Conservation (phyloP, 2,329 filamentous ascomycete species). For the Colletotrichum scovillei region DNA sequence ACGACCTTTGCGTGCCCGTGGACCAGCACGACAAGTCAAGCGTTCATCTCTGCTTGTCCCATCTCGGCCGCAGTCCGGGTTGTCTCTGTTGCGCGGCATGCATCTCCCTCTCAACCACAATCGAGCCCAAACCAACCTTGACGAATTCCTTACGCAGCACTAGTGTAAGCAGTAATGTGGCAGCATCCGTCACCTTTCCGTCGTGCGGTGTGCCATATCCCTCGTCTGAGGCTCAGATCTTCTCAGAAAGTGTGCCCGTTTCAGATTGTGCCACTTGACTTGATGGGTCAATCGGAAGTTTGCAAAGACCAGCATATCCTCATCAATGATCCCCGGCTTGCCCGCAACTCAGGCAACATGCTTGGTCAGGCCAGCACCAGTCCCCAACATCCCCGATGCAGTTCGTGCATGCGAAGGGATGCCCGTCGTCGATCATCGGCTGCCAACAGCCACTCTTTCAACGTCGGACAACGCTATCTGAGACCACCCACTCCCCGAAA, state of each 20-base stretch:
- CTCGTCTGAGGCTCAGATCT: slow-evolving; percentile 20
- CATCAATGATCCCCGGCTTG: background rate
- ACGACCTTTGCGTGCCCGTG: slow-evolving; percentile 11
- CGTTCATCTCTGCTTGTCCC: slow-evolving; percentile 17
- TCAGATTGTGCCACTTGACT: slow-evolving; percentile 34
- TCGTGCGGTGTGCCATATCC: too few relatives aligned
- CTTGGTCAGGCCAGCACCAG: slow-evolving; percentile 15
- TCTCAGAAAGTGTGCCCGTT: slow-evolving; percentile 16
- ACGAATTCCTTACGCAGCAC: background rate
- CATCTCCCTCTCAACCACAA: background rate
- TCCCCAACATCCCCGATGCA: slow-evolving; percentile 17
- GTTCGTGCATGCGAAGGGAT: slow-evolving; percentile 33
- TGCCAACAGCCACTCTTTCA: slow-evolving; percentile 26
- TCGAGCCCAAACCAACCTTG: background rate
- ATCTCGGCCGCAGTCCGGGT: slow-evolving; percentile 3
- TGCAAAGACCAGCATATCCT: slow-evolving; percentile 27
- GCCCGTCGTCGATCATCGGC: slow-evolving; percentile 31
- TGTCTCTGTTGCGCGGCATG: slow-evolving; percentile 1
- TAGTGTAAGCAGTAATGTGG: background rate
- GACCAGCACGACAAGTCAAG: slow-evolving; percentile 5
- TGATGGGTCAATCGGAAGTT: slow-evolving; percentile 8
- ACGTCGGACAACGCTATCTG: slow-evolving; percentile 22
- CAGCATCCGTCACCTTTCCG: background rate
- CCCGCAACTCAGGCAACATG: slow-evolving; percentile 20
- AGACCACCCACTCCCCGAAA: slow-evolving; percentile 16